Conservation (phyloP, 2,329 filamentous ascomycete species). For the Hymenoscyphus infarciens region DNA sequence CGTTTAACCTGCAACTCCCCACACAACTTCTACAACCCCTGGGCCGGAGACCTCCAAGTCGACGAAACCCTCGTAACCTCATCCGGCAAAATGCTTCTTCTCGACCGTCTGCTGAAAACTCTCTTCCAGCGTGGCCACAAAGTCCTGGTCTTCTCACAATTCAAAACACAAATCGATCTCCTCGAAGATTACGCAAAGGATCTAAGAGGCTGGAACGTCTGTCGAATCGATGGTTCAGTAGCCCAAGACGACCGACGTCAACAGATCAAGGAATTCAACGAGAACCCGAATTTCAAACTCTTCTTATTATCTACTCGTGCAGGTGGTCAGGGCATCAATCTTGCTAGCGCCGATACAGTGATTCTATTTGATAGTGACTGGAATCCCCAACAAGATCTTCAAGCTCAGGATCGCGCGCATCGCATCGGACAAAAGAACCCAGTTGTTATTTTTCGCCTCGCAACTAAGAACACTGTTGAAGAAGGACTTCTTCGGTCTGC, state of each 20-base stretch:
- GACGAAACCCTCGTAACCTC: slow-evolving; percentile 82
- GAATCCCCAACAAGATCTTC: slow-evolving; percentile 95
- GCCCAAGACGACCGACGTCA: slow-evolving; percentile 66
- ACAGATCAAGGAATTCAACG: slow-evolving; percentile 73
- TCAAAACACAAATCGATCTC: slow-evolving; percentile 90
- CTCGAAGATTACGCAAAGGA: slow-evolving; percentile 78
- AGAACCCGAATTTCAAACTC: slow-evolving; percentile 60
- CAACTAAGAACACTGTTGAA: slow-evolving; percentile 90
- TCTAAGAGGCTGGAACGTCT: slow-evolving; percentile 76
- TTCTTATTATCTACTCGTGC: slow-evolving; percentile 89
- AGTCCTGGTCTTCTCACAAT: slow-evolving; percentile 93
- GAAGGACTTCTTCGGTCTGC: slow-evolving; percentile 82
- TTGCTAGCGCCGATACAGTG: slow-evolving; percentile 87
- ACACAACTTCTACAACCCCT: slow-evolving; percentile 96
- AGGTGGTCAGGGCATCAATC: slow-evolving; percentile 92
- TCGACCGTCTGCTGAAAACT: slow-evolving; percentile 77
- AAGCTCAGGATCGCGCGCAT: slow-evolving; percentile 93
- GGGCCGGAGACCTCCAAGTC: slow-evolving; percentile 59
- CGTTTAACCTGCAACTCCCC: slow-evolving; percentile 90
- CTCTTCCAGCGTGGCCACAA: slow-evolving; percentile 78
- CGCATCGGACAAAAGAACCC: slow-evolving; percentile 90
- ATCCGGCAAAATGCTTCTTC: slow-evolving; percentile 92
- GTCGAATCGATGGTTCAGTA: slow-evolving; percentile 87
- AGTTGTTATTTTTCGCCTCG: slow-evolving; percentile 89
- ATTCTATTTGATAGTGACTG: slow-evolving; percentile 88